Evolutionary conservation across 257 asterid species (phyloP), one percentile per base, ranked within the genome.

Genomic region (Plantago major): DNA sequence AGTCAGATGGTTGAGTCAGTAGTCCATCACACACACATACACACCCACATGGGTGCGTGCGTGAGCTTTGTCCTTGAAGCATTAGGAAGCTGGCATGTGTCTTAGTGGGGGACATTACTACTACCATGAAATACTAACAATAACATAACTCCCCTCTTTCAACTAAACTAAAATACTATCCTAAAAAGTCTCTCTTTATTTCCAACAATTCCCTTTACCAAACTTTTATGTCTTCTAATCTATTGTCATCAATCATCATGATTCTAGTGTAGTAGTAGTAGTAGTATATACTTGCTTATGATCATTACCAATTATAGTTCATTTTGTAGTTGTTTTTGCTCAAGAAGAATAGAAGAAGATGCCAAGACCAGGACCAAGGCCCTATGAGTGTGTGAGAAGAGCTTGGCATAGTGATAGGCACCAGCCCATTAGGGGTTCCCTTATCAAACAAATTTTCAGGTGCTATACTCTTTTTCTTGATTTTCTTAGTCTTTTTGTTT

Each of bases 331-430:
- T 55, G 14, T 33, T 14, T 18, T 43, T 58, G 11, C 18, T 51
- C 6, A 28, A 22, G 42, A 7, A 22, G 26, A 22, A 22, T 1
- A 30, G 3, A 11, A n/a, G 74, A 73, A 71, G 76, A 90, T 88
- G 98, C 94, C 96, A 26, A 85, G 94, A 60, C 91, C 95, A 46
- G 97, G 97, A 53, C 93, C 95, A 26, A 85, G 95, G 61, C 95
- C 98, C 6, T 91, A 84, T 63, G 98, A 91, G 75, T 91, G 98
- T 82, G 92, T 84, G 51, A 82, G 85, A 59, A 88, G 89, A 86
- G 98, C 94, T 84, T 91, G 98, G 98, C 98, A 91, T 67, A 86
- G 98, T 65, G 98, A 88, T 11, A 82, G 82, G 49, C 94, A 82
- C 79, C 91, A 79, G 7, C 98, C 95, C 71, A 71, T 91, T 54